Base-by-base conservation (phyloP, 345 rosid species). In the Aquilaria malaccensis region DNA sequence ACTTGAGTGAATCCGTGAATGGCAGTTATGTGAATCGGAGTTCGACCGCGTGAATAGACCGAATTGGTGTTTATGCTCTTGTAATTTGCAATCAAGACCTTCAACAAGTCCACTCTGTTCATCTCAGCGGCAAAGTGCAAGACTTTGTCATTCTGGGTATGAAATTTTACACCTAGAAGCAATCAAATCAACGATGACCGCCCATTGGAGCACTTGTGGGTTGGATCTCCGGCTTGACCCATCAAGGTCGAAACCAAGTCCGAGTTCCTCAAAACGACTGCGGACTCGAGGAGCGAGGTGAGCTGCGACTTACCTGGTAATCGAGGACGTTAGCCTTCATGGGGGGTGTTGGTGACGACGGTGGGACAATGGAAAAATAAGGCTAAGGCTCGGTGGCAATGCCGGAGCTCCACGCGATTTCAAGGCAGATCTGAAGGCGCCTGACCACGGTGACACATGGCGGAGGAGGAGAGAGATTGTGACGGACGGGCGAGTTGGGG, bases 21-120 rank as follows among this genome's bases (percentile, higher is more conserved):
- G 13, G 85, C 87, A 2, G 84, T 82, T 3, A 77, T 48, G 55
- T 86, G 87, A 59, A 81, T 68, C 14, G 84, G 82, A n/a, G 81
- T 78, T 75, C 80, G 60, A 52, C 83, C 83, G 2, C 50, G 0
- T 10, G 68, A 68, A 61, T 78, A 74, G 3, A 63, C 68, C 9
- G 74, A 56, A 67, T 81, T 72, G 55, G 70, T 61, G 15, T 77
- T 77, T 10, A 75, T n/a, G 13, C 57, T 67, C 33, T 58, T 47
- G 29, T 75, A 78, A 56, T 61, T 72, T 12, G n/a, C 22, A 32
- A 60, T 41, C 56, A 86, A 48, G 33, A 65, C 51, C 55, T 70
- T 72, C 72, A 83, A 67, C 33, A 81, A 13, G 50, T 81, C 84
- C 22, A 75, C 80, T 41, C 82, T 78, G 49, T 78, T 68, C 29